Evolutionary conservation across 2,329 filamentous ascomycete genomes (phyloP).

Genomic region (Colletotrichum cordylinicola): DNA sequence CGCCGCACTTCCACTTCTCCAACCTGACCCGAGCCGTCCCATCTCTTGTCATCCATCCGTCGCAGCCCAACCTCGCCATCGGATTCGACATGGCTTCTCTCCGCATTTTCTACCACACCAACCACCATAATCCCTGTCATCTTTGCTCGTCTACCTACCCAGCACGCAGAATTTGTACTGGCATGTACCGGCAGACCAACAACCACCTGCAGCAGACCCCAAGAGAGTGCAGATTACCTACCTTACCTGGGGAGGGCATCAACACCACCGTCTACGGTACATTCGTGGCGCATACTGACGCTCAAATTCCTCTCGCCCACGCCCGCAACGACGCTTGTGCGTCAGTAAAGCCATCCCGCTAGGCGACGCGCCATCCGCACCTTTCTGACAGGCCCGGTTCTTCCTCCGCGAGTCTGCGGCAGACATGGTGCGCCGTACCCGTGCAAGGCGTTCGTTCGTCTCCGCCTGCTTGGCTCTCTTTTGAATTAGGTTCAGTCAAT

Average conservation of each 20-base stretch:
- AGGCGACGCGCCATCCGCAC: not conserved
- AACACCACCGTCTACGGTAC: not conserved
- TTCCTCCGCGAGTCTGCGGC: not conserved
- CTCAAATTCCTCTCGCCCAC: not conserved
- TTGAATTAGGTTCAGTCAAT: not conserved
- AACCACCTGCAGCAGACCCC: conserved; percentile 5
- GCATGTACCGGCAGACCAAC: not conserved
- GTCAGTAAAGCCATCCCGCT: not conserved
- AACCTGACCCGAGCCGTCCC: not conserved
- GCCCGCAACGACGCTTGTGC: not conserved
- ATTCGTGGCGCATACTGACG: not conserved
- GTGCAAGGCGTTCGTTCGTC: not conserved
- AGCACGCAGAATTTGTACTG: not conserved
- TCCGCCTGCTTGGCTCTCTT: not conserved
- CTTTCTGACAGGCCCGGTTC: not conserved
- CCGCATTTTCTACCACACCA: not conserved
- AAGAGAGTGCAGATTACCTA: not conserved
- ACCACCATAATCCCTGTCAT: not conserved
- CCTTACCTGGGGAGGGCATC: not conserved
- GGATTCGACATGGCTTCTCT: not conserved
- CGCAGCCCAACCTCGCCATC: not conserved
- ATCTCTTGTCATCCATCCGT: not conserved
- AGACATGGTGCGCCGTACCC: not conserved
- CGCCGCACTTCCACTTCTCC: not conserved
- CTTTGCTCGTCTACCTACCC: not conserved